Evolutionary conservation across 2,329 filamentous ascomycete species (phyloP), one percentile per base, ranked within the genome.

Genomic region (Lasiodiplodia sp.): DNA sequence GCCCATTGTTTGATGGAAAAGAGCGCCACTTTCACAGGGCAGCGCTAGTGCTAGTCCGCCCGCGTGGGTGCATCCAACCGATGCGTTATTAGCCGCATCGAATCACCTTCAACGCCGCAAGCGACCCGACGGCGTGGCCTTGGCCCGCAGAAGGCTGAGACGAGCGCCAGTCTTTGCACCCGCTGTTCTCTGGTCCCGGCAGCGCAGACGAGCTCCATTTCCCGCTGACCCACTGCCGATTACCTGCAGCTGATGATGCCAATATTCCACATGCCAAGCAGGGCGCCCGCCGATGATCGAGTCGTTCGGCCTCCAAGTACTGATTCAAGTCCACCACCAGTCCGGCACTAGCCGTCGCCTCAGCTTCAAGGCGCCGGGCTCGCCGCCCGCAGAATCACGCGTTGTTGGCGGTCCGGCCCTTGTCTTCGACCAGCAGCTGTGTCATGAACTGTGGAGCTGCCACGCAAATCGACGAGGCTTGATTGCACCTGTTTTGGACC

Each of bases 401-500:
- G 23, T 49, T 28, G n/a, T n/a, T n/a, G 10, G 38, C 16, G 7
- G 23, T 34, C 31, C 28, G 28, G 52, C 52, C 52, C 52, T 34
- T 18, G 23, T 31, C 25, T 4, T 34, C 53, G 53, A 10, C 16
- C 53, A 8, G 25, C 58, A 34, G 31, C 18, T 21, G 57, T 63
- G 58, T 63, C 58, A 63, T 49, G 58, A 37, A 63, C 23, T 23
- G 58, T 51, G 58, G 40, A 25, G 44, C 16, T 51, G 10, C 58
- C 58, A 51, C 40, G 57, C 57, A 62, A 49, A 21, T 11, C 44
- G 25, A n/a, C 5, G 60, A 64, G 31, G 44, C 60, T 64, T 52
- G 60, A 25, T 64, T 37, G 44, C 47, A 25, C 38, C 28, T 64
- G 37, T 64, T 37, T 31, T 31, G 40, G 44, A 31, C 58, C 12